Evolutionary conservation across 352 stramenopile genomes (phyloP).

Genomic region (Pythium grandisporangium): DNA sequence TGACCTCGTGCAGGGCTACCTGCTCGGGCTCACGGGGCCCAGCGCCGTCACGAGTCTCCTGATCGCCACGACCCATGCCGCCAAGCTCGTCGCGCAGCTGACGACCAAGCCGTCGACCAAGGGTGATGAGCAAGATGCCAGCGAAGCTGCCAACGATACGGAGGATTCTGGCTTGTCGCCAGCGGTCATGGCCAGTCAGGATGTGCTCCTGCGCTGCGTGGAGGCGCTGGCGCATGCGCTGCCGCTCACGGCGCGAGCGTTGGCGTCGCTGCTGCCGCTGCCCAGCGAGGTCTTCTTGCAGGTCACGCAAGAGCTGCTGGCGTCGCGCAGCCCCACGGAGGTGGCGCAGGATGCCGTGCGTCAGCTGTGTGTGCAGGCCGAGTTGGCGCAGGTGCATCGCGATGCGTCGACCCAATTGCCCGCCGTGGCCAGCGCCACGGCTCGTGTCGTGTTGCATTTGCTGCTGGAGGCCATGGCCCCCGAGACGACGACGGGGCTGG

Average conservation of each 20-base stretch:
- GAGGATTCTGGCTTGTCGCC: conserved; percentile 4
- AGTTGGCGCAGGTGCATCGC: conserved; percentile 11
- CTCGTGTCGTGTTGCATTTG: conserved; percentile 5
- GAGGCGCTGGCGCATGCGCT: conserved; percentile 6
- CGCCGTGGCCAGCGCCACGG: neutral
- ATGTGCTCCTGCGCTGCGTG: conserved; percentile 13
- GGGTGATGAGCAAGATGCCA: too few species aligned
- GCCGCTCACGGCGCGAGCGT: neutral
- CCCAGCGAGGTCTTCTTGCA: conserved; percentile 14
- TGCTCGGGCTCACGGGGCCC: conserved; percentile 6
- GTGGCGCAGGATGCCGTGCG: conserved; percentile 5
- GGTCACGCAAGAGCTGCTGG: conserved; percentile 11
- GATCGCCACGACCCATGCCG: conserved; percentile 4
- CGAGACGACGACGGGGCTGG: neutral
- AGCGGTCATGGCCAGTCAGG: conserved; percentile 2
- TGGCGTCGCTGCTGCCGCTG: conserved; percentile 6
- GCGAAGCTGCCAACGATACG: too few species aligned
- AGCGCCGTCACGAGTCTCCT: neutral
- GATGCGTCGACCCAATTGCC: neutral
- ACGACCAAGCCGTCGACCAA: conserved; percentile 9
- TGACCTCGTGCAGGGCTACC: conserved; percentile 16
- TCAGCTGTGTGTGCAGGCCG: conserved; percentile 12
- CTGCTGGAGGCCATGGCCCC: conserved; percentile 7
- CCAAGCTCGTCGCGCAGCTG: neutral
- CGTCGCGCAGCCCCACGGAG: conserved; percentile 4